These are phyloP conservation scores for Curvularia spicifera DNA, from an alignment of 2,329 filamentous ascomycete species.

Conservation along the genomic window DNA sequence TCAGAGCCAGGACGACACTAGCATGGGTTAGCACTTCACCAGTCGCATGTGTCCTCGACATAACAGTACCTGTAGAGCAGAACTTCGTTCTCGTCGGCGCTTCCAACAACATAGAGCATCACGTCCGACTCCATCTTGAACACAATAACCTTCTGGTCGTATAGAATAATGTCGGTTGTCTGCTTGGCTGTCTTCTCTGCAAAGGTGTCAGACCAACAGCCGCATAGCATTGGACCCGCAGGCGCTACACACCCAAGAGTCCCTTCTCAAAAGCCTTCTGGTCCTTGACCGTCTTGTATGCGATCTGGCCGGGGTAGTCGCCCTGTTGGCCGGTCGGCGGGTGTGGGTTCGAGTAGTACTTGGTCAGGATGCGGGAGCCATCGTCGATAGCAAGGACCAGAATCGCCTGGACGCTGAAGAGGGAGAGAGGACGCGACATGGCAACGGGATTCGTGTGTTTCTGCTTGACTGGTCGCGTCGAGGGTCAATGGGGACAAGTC, in stretches of 20 bases:
- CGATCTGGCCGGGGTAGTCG: constrained; percentile 70
- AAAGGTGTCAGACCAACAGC: constrained; percentile 25
- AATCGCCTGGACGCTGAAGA: constrained; percentile 62
- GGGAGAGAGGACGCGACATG: constrained; percentile 61
- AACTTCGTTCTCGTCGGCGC: constrained; percentile 92
- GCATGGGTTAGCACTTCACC: constrained; percentile 20
- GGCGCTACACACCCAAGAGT: constrained; percentile 69
- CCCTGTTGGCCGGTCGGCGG: constrained; percentile 66
- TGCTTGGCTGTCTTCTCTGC: constrained; percentile 91
- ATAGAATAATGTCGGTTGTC: constrained; percentile 93
- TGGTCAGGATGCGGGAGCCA: constrained; percentile 87
- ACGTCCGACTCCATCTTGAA: constrained; percentile 99
- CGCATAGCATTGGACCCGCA: constrained; percentile 67
- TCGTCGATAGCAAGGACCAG: constrained; percentile 73
- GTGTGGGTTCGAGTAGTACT: constrained; percentile 84
- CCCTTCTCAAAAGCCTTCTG: constrained; percentile 98
- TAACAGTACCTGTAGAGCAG: constrained; percentile 73
- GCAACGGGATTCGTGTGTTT: constrained; percentile 11
- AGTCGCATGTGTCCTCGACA: neutral
- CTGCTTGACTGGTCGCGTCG: neutral
- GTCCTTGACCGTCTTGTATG: constrained; percentile 87
- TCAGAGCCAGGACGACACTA: constrained; percentile 83
- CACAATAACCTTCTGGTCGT: constrained; percentile 93
- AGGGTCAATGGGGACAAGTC: constrained; percentile 15
- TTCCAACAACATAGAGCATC: constrained; percentile 93